phyloP scores from a whole-genome alignment of 2,329 filamentous ascomycete genomes.

The Xylaria polymorpha region DNA sequence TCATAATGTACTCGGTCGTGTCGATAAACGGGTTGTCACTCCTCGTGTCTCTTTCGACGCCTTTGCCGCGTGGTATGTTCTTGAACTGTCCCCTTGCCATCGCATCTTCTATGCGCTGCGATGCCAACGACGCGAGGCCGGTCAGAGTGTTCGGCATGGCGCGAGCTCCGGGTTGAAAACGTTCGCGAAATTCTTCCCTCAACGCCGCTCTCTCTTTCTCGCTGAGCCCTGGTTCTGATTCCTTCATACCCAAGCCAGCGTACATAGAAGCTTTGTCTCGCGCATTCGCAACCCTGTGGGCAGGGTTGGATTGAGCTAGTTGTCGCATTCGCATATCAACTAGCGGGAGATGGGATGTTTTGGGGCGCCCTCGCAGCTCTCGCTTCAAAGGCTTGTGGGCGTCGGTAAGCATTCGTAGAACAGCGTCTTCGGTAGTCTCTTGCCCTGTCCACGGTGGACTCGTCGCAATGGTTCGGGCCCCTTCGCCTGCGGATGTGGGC shows the following conservation, averaged over 20 bases:
- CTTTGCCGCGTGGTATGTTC: conserved; percentile 83
- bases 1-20: conserved; percentile 97
- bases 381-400: conserved; percentile 75
- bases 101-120: conserved; percentile 90
- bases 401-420: conserved; percentile 87
- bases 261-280: conserved; percentile 68
- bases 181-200: conserved; percentile 79
- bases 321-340: conserved; percentile 65
- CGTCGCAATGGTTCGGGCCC: conserved; percentile 74
- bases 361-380: conserved; percentile 59
- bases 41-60: conserved; percentile 82
- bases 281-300: conserved; percentile 64
- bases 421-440: conserved; percentile 78
- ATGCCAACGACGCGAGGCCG: conserved; percentile 84
- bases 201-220: conserved; percentile 79
- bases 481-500: conserved; percentile 70
- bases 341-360: conserved; percentile 57
- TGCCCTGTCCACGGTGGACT: conserved; percentile 81
- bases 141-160: conserved; percentile 80
- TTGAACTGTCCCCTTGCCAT: conserved; percentile 91
- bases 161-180: conserved; percentile 79
- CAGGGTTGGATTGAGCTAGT: conserved; percentile 54
- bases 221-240: conserved; percentile 66
- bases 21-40: conserved; percentile 91
- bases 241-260: conserved; percentile 60